A percentile compares a stretch with the other conserved stretches of the same genome.
Conservation (phyloP, 2,329 filamentous ascomycete species). For the Xylaria sp. region DNA sequence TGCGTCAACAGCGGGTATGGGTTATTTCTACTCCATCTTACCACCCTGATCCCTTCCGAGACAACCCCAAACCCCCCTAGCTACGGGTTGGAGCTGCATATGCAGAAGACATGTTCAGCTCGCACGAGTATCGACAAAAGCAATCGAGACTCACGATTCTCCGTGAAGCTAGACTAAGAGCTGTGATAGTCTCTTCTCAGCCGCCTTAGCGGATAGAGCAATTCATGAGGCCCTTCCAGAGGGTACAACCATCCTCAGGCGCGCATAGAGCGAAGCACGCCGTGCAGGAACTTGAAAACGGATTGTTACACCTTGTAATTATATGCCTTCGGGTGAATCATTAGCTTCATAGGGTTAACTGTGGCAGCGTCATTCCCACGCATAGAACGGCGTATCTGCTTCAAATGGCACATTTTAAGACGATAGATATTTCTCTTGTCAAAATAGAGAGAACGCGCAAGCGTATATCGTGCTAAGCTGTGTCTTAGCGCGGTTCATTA, state of each 20-base stretch:
- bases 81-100: background rate
- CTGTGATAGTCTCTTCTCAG: background rate
- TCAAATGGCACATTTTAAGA: background rate
- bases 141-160: background rate
- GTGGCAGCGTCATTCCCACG: background rate
- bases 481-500: background rate
- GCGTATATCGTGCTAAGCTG: background rate
- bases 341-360: background rate
- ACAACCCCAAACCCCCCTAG: background rate
- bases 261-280: background rate
- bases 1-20: background rate
- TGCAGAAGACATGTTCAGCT: background rate
- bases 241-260: background rate
- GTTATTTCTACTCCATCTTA: background rate
- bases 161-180: background rate
- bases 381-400: background rate
- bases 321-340: background rate
- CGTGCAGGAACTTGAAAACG: background rate
- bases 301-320: background rate
- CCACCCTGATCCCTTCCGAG: background rate
- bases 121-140: background rate
- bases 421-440: slow-evolving; percentile 8
- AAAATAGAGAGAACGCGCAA: slow-evolving; percentile 13
- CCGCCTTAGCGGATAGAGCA: too few relatives aligned
- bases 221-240: background rate